Evolutionary conservation across 257 asterid genomes (phyloP), one percentile per base, ranked within the genome.

Genomic region (Rubia yunnanensis): DNA sequence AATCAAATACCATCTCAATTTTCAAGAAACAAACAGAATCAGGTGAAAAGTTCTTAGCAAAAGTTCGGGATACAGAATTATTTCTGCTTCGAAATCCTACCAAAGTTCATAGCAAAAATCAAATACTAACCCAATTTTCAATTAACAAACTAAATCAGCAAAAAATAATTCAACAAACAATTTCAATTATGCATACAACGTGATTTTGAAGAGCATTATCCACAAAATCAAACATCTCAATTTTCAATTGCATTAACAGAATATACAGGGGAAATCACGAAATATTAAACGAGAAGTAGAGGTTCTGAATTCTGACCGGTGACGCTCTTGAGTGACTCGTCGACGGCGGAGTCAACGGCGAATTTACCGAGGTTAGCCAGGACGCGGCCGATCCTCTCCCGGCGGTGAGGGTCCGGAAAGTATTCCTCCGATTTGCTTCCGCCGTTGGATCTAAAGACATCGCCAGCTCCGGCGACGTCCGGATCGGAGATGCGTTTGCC

Each of bases 321-420:
- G 15, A 79, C 66, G 73, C 85, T 82, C 73, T 73, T 77, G 60
- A 85, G 84, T 54, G 88, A 80, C 44, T 86, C 86, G 38, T 66
- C 71, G 30, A 85, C 72, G 70, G 88, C 83, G 41, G 85, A 74
- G 61, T 81, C 90, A 26, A 86, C 82, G 44, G 86, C 88, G 15
- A 78, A 72, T 63, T 78, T 84, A 3, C 86, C 82, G 48, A 82
- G 76, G 71, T 73, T 78, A 61, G 65, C 14, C 32, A 84, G 73
- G 48, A 71, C 69, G 39, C 64, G 70, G 26, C 72, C 61, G 17
- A 74, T 74, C 67, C 64, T 73, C 73, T 81, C 76, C 63, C 83
- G 76, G 84, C 82, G 76, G 55, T 69, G 77, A 73, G 74, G 74
- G 59, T 70, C 71, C 27, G 75, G 71, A 46, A 66, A 54, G 49